Conservation (phyloP, 1,139 yeast genomes). For the Eremothecium sinecaudum region DNA sequence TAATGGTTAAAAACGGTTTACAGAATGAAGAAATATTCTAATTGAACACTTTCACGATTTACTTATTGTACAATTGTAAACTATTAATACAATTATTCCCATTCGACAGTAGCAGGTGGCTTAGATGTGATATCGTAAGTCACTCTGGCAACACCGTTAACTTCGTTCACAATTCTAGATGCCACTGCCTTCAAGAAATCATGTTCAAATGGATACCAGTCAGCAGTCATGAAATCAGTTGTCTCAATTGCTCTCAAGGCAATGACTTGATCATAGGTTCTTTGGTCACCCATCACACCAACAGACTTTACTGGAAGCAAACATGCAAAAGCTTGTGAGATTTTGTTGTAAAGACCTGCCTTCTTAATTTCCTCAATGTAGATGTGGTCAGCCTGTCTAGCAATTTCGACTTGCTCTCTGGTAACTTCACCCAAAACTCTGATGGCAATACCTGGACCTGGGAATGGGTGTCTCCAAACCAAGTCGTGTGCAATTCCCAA, state of each 20-base stretch:
- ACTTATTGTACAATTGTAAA: too few species aligned
- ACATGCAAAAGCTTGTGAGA: slow-evolving; percentile 97
- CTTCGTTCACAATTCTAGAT: slow-evolving; percentile 95
- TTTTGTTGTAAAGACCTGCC: slow-evolving; percentile 86
- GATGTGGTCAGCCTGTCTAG: slow-evolving; percentile 93
- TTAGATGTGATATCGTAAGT: slow-evolving; percentile 97
- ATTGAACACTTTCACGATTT: too few species aligned
- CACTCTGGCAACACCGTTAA: slow-evolving; percentile 97
- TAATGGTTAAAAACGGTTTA: too few species aligned
- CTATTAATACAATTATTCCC: slow-evolving; percentile 77
- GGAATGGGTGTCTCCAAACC: slow-evolving; percentile 99
- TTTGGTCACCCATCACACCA: slow-evolving; percentile 99
- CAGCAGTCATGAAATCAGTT: slow-evolving; percentile 98
- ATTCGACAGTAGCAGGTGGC: slow-evolving; percentile 99
- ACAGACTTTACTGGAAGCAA: slow-evolving; percentile 95
- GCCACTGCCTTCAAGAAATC: slow-evolving; percentile 87
- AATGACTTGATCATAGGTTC: slow-evolving; percentile 98
- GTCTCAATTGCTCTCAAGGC: slow-evolving; percentile 98
- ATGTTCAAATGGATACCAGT: slow-evolving; percentile 94
- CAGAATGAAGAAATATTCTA: too few species aligned
- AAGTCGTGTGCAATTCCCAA: slow-evolving; percentile 93
- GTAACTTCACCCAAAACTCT: slow-evolving; percentile 97
- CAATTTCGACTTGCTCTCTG: slow-evolving; percentile 83
- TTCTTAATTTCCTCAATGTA: slow-evolving; percentile 91
- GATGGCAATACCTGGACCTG: slow-evolving; percentile 99